Evolutionary conservation across 805 yeast species (phyloP).

Genomic region (Nakazawaea wyomingensis): DNA sequence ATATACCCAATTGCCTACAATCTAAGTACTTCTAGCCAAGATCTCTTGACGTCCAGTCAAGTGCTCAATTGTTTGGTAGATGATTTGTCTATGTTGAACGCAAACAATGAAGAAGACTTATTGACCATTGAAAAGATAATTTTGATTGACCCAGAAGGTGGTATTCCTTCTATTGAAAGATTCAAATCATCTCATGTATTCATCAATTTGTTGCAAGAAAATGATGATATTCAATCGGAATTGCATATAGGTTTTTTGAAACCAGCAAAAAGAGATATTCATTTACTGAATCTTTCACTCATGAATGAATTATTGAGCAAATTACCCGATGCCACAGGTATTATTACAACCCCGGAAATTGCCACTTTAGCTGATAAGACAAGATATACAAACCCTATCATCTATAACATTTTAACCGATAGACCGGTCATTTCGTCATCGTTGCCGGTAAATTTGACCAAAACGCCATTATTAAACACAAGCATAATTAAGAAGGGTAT

Average conservation of each 20-base stretch:
- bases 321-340: conserved; percentile 61
- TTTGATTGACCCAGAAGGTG: conserved; percentile 78
- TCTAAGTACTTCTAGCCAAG: conserved; percentile 23
- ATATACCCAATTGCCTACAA: conserved; percentile 54
- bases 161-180: conserved; percentile 84
- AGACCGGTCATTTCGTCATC: conserved; percentile 89
- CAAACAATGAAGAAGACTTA: conserved; percentile 17
- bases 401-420: conserved; percentile 87
- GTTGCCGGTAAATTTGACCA: conserved; percentile 58
- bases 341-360: conserved; percentile 78
- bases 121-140: conserved; percentile 76
- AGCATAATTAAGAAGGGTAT: conserved; percentile 78
- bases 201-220: conserved; percentile 81
- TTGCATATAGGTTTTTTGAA: conserved; percentile 51
- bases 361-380: conserved; percentile 42
- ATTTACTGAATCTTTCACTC: conserved; percentile 58
- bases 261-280: conserved; percentile 43
- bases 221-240: conserved; percentile 57
- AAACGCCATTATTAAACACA: conserved; percentile 63
- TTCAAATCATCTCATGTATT: conserved; percentile 80
- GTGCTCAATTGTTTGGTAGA: conserved; percentile 33
- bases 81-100: conserved; percentile 26
- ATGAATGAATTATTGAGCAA: conserved; percentile 52
- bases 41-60: conserved; percentile 33
- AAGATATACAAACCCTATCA: conserved; percentile 67